phyloP scores from a whole-genome alignment of 495 filamentous ascomycete species.

The Penicillium daleae region DNA sequence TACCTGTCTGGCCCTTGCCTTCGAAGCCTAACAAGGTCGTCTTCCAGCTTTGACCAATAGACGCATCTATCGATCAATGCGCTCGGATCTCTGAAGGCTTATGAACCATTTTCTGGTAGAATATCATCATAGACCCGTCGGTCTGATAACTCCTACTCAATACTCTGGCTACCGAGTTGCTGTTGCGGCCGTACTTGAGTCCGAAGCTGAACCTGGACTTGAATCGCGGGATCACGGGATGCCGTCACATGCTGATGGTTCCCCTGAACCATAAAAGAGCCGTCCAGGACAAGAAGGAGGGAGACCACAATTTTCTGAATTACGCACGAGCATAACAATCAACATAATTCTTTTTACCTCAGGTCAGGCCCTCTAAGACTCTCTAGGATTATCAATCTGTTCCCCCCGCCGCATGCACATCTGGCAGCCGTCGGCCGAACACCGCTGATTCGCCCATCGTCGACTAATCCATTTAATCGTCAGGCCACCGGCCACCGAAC shows the following conservation, averaged over 20 bases:
- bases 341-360: background rate
- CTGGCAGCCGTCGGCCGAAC: constrained; percentile 1
- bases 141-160: background rate
- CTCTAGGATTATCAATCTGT: constrained; percentile 1
- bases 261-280: background rate
- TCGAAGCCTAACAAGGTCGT: background rate
- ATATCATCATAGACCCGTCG: background rate
- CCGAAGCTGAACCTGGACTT: background rate
- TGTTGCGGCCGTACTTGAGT: background rate
- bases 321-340: background rate
- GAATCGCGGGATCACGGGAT: background rate
- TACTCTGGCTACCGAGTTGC: background rate
- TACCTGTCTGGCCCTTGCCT: too few relatives aligned
- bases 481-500: constrained; percentile 22
- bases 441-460: background rate
- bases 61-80: background rate
- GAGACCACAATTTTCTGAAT: background rate
- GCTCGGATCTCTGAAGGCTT: background rate
- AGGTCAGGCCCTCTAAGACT: too few relatives aligned
- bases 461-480: constrained; percentile 18
- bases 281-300: background rate
- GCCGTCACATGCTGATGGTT: background rate
- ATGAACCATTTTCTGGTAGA: background rate
- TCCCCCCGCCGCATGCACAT: constrained; percentile 1
- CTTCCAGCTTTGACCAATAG: background rate